Conservation (phyloP, 306 rosid genomes). For the Castanea sativa region DNA sequence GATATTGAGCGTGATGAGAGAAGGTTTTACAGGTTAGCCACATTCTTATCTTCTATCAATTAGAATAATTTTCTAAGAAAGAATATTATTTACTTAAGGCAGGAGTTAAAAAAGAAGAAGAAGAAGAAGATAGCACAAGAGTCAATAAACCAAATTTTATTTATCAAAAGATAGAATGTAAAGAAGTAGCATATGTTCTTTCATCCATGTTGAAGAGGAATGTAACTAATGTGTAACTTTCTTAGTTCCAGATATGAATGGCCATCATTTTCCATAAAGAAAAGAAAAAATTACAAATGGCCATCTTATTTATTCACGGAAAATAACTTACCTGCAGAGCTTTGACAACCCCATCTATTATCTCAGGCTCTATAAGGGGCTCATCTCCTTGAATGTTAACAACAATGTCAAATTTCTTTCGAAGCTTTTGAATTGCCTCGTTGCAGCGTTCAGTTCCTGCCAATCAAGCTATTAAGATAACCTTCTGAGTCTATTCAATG, state of each 20-base stretch:
- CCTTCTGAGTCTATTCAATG: neutral
- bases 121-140: too few species aligned
- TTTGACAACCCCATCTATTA: constrained; percentile 84
- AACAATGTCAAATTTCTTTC: constrained; percentile 73
- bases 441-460: constrained; percentile 91
- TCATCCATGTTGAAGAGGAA: neutral
- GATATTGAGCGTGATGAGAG: neutral
- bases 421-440: constrained; percentile 81
- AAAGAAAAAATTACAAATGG: too few species aligned
- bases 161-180: neutral
- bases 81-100: neutral
- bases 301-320: neutral
- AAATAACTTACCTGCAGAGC: constrained; percentile 68
- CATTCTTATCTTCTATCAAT: neutral
- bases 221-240: neutral
- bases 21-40: neutral
- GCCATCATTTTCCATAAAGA: neutral
- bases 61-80: neutral
- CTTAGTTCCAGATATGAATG: neutral
- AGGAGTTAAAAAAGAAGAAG: neutral
- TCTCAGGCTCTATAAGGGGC: constrained; percentile 91
- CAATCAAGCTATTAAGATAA: constrained; percentile 15
- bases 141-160: neutral
- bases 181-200: too few species aligned
- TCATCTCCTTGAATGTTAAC: constrained; percentile 98